Evolutionary conservation across 176 grass and related monocot species (phyloP).

Genomic region (Guadua angustifolia): DNA sequence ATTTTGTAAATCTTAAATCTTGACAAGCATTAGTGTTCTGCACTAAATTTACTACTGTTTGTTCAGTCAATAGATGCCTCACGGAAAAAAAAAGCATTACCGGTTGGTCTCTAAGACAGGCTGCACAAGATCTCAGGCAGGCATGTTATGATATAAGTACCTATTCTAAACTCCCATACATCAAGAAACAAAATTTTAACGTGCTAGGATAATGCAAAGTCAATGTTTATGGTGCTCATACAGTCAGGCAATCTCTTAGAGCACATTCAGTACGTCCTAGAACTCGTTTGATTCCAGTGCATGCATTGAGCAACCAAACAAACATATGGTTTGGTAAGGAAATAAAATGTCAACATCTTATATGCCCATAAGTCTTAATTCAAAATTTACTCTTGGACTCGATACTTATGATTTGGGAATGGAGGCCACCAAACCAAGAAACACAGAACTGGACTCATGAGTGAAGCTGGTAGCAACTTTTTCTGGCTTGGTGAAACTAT

Average conservation of each 20-base stretch:
- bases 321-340: not conserved
- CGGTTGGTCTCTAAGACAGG: constrained; percentile 14
- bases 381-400: not conserved
- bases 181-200: not conserved
- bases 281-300: not conserved
- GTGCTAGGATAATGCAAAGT: not conserved
- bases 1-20: too few species aligned
- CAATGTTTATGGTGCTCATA: not conserved
- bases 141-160: too few species aligned
- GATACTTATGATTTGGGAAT: not conserved
- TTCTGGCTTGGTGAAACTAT: not conserved
- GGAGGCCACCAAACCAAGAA: not conserved
- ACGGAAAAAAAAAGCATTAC: too few species aligned
- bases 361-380: not conserved
- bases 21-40: too few species aligned
- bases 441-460: not conserved
- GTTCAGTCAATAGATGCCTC: too few species aligned
- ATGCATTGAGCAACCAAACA: constrained; percentile 9
- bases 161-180: not conserved
- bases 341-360: constrained; percentile 25
- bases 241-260: not conserved
- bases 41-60: too few species aligned
- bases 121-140: too few species aligned
- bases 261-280: not conserved
- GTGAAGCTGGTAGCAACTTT: not conserved